Percentiles rank a stretch among this genome's conserved stretches.
Evolutionary conservation across 306 rosid genomes (phyloP).

Genomic region (Quercus variabilis): DNA sequence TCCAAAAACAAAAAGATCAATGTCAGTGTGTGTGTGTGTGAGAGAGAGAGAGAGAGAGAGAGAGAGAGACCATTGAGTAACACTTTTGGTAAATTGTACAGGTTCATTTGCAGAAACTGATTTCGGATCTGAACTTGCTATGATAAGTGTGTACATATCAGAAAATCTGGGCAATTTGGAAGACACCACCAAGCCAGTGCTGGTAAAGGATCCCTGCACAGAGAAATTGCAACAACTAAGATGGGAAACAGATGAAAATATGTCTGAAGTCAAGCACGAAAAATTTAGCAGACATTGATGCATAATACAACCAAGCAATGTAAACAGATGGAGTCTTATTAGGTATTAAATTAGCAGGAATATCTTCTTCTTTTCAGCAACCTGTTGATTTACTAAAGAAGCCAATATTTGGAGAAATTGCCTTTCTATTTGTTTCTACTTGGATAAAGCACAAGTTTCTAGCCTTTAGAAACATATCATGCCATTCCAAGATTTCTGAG

Average conservation of each 20-base stretch:
- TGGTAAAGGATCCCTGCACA: conserved; percentile 46
- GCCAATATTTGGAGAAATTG: neutral
- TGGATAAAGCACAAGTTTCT: neutral
- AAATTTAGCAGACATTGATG: neutral
- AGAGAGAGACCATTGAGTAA: conserved; percentile 52
- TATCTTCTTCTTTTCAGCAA: neutral
- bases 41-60: conserved; percentile 23
- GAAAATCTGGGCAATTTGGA: conserved; percentile 63
- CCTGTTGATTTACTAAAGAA: conserved; percentile 5
- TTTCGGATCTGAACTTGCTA: conserved; percentile 54
- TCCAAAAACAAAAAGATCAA: neutral
- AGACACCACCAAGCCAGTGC: conserved; percentile 55
- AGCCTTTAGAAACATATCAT: neutral
- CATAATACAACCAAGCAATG: neutral
- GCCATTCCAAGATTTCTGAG: neutral
- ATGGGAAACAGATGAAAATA: neutral
- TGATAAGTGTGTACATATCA: conserved; percentile 47
- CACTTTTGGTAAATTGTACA: conserved; percentile 45
- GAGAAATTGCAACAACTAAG: conserved; percentile 3
- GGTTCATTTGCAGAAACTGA: conserved; percentile 49
- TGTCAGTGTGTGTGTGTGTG: neutral
- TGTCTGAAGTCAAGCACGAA: neutral
- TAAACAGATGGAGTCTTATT: neutral
- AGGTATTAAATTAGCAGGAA: neutral
- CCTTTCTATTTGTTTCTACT: neutral